phyloP scores from a whole-genome alignment of 139 green algal species.

The Coelastrella sp. region DNA sequence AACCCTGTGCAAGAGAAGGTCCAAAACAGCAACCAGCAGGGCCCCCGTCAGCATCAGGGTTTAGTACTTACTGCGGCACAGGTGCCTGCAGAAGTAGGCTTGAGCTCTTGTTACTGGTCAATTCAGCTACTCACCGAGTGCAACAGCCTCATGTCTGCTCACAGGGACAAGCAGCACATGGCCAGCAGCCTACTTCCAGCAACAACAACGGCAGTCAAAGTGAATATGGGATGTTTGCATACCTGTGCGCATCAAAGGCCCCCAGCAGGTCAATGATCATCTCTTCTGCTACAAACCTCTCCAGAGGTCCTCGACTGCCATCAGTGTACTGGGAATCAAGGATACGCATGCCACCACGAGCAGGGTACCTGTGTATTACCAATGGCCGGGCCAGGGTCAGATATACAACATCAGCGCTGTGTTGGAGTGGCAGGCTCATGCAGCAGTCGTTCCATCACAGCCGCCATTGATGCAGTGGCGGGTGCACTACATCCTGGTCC shows the following conservation, averaged over 20 bases:
- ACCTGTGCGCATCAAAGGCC: slow-evolving; percentile 73
- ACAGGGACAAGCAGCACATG: no score
- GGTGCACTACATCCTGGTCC: no score
- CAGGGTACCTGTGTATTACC: slow-evolving; percentile 61
- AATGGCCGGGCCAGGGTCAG: neutral
- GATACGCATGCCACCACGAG: slow-evolving; percentile 77
- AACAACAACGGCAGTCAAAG: no score
- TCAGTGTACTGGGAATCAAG: slow-evolving; percentile 75
- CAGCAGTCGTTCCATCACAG: neutral
- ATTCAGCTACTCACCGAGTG: no score
- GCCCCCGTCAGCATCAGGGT: neutral
- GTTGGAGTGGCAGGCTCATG: neutral
- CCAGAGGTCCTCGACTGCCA: slow-evolving; percentile 60
- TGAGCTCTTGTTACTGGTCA: no score
- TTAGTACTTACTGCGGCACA: neutral
- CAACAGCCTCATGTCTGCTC: no score
- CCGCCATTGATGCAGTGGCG: no score
- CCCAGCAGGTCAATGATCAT: slow-evolving; percentile 84
- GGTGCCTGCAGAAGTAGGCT: neutral
- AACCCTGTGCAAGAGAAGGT: slow-evolving; percentile 52
- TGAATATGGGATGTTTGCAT: neutral
- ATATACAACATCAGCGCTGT: neutral
- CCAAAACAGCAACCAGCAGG: neutral
- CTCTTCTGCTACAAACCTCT: slow-evolving; percentile 85
- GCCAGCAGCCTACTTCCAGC: no score